Conservation (phyloP, 306 rosid genomes). For the Gastrolobium villosum region DNA sequence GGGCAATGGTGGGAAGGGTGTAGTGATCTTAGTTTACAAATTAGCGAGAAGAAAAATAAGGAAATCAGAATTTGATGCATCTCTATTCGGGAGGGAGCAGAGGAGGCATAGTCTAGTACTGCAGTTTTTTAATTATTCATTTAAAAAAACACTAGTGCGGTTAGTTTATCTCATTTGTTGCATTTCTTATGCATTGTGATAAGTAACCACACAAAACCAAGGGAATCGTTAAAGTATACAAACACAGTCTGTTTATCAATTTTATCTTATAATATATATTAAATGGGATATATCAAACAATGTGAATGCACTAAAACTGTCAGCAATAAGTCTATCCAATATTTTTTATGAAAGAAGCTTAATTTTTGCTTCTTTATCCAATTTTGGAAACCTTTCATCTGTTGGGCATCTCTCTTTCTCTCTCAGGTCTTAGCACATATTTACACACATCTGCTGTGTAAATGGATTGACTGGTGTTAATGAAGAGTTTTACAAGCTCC, state of each 20-base stretch:
- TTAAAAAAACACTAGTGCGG: not conserved
- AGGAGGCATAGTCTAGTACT: not conserved
- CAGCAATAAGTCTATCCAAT: slow-evolving; percentile 6
- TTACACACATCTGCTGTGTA: not conserved
- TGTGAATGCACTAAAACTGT: slow-evolving; percentile 16
- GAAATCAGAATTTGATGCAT: slow-evolving; percentile 21
- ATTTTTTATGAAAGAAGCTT: slow-evolving; percentile 27
- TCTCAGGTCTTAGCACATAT: not conserved
- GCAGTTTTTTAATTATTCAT: not conserved
- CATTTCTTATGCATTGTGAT: not conserved
- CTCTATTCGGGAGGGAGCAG: not conserved
- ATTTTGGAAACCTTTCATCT: slow-evolving; percentile 20
- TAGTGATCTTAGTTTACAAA: slow-evolving; percentile 11
- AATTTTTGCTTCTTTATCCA: slow-evolving; percentile 6
- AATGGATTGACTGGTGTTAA: slow-evolving; percentile 1
- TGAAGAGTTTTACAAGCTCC: slow-evolving; percentile 27
- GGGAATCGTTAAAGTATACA: slow-evolving; percentile 7
- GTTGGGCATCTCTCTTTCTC: slow-evolving; percentile 17
- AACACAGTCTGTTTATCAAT: not conserved
- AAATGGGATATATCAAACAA: not conserved
- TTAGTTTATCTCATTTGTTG: not conserved
- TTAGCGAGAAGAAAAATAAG: not conserved
- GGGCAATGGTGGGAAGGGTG: no score
- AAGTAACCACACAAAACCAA: slow-evolving; percentile 1
- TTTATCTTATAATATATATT: not conserved